Conservation (phyloP, 306 rosid species). For the Datisca glomerata region DNA sequence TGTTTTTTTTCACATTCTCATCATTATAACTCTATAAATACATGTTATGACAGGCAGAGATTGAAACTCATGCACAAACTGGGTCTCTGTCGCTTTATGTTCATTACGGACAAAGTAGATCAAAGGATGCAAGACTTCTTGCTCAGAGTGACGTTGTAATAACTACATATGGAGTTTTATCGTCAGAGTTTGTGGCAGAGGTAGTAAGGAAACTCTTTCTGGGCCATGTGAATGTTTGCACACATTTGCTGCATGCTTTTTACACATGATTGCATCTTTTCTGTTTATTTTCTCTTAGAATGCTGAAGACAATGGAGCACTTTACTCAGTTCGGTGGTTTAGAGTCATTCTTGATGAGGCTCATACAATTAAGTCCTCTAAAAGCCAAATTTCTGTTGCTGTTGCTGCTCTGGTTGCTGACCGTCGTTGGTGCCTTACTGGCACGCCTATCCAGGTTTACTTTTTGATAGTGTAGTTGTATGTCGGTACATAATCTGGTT, state of each 20-base stretch:
- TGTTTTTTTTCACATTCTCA: too few species aligned
- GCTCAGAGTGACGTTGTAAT: constrained; percentile 72
- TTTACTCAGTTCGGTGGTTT: constrained; percentile 81
- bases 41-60: constrained; percentile 62
- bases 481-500: too few species aligned
- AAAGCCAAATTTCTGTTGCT: constrained; percentile 82
- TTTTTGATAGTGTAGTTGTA: too few species aligned
- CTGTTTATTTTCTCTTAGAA: constrained; percentile 34
- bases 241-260: constrained; percentile 11
- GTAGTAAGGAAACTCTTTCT: constrained; percentile 31
- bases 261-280: constrained; percentile 6
- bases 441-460: constrained; percentile 94
- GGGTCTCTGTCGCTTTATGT: constrained; percentile 66
- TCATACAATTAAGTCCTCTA: constrained; percentile 83
- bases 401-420: constrained; percentile 73
- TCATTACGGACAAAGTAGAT: constrained; percentile 89
- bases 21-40: too few species aligned
- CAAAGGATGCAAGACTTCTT: constrained; percentile 67
- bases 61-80: constrained; percentile 68
- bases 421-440: constrained; percentile 94
- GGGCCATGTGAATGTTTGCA: constrained; percentile 1
- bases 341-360: constrained; percentile 97
- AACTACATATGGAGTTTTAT: constrained; percentile 77
- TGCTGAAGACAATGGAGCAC: constrained; percentile 58
- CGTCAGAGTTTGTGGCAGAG: constrained; percentile 82